phyloP scores from a whole-genome alignment of 1,139 yeast species.

The Meyerozyma athensensis region DNA sequence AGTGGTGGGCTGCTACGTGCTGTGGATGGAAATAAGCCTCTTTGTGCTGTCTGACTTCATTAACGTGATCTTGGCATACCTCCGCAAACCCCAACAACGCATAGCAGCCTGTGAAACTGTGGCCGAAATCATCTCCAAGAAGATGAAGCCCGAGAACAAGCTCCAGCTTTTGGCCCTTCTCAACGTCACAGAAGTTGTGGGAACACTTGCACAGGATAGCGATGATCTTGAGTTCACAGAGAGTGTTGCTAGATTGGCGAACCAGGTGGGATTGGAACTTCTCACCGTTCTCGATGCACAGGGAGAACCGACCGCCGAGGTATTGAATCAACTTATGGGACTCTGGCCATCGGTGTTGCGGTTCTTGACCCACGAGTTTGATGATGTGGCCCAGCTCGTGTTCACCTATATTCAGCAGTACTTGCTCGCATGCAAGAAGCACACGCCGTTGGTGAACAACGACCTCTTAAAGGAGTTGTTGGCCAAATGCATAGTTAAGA shows the following conservation, averaged over 20 bases:
- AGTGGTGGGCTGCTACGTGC: constrained; percentile 79
- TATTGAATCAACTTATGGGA: constrained; percentile 26
- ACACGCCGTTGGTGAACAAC: constrained; percentile 26
- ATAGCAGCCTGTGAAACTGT: constrained; percentile 68
- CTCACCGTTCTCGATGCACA: constrained; percentile 57
- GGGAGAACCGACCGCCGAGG: constrained; percentile 41
- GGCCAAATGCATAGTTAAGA: constrained; percentile 66
- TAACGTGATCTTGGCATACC: constrained; percentile 56
- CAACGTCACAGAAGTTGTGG: constrained; percentile 56
- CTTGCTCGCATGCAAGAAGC: constrained; percentile 64
- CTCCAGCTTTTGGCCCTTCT: constrained; percentile 68
- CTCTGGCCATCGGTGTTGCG: constrained; percentile 71
- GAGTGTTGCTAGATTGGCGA: constrained; percentile 67
- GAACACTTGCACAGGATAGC: constrained; percentile 32
- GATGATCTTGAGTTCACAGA: constrained; percentile 69
- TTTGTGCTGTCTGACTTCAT: constrained; percentile 68
- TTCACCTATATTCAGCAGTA: constrained; percentile 77
- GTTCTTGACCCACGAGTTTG: constrained; percentile 76
- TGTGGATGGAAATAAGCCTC: constrained; percentile 90
- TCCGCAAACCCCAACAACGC: constrained; percentile 44
- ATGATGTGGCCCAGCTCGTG: constrained; percentile 80
- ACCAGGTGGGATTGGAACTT: constrained; percentile 73
- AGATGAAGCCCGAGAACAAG: constrained; percentile 88
- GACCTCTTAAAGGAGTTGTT: constrained; percentile 61
- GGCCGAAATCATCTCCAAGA: constrained; percentile 78